Evolutionary conservation across 2,329 filamentous ascomycete species (phyloP).

Genomic region (Alternaria sp.): DNA sequence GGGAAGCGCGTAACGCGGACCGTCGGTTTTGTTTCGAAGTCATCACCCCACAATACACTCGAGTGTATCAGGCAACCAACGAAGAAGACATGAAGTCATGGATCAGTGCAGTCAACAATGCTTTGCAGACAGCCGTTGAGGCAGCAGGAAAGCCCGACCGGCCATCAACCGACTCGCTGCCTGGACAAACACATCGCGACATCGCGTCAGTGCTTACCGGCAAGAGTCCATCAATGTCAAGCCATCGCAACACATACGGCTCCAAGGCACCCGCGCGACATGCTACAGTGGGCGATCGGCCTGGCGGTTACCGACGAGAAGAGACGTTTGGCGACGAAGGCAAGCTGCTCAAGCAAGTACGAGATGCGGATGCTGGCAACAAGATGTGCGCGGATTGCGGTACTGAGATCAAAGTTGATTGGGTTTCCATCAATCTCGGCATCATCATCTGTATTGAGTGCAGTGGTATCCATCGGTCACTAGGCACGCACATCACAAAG

Average conservation of each 20-base stretch:
- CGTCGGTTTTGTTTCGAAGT: constrained; percentile 97
- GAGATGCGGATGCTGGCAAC: constrained; percentile 91
- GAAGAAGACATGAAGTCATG: constrained; percentile 98
- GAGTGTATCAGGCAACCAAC: constrained; percentile 96
- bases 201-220: constrained; percentile 93
- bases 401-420: constrained; percentile 91
- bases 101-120: constrained; percentile 97
- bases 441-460: constrained; percentile 98
- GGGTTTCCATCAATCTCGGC: constrained; percentile 97
- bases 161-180: constrained; percentile 60
- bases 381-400: constrained; percentile 94
- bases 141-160: constrained; percentile 67
- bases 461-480: constrained; percentile 93
- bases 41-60: constrained; percentile 94
- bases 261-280: constrained; percentile 76
- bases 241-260: constrained; percentile 60
- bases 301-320: constrained; percentile 71
- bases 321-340: constrained; percentile 82
- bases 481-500: constrained; percentile 98
- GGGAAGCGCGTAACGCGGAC: constrained; percentile 93
- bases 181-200: constrained; percentile 73
- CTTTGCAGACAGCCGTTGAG: constrained; percentile 93
- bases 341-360: constrained; percentile 83
- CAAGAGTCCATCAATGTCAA: constrained; percentile 79
- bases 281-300: constrained; percentile 89